Evolutionary conservation across 176 grass and related monocot species (phyloP).

Genomic region (Alloteropsis semialata): DNA sequence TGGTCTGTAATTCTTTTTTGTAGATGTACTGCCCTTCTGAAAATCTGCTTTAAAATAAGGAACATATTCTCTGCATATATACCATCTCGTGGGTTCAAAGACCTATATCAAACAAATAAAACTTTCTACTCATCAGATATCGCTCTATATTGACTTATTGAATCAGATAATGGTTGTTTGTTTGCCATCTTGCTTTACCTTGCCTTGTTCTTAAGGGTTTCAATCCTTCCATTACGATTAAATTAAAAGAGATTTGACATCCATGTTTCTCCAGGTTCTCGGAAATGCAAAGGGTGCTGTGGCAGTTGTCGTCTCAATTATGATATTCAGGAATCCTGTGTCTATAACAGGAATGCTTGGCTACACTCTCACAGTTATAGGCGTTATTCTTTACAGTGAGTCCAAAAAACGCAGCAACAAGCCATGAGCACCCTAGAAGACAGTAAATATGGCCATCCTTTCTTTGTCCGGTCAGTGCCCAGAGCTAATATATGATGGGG

Average conservation of each 20-base stretch:
- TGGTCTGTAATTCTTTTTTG: not conserved
- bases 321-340: conserved; percentile 87
- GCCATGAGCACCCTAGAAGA: conserved; percentile 27
- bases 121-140: not conserved
- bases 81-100: not conserved
- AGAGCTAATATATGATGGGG: conserved; percentile 40
- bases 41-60: not conserved
- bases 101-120: not conserved
- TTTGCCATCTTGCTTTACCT: not conserved
- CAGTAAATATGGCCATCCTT: conserved; percentile 47
- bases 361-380: conserved; percentile 70
- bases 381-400: conserved; percentile 82
- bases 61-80: too few species aligned
- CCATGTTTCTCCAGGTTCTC: conserved; percentile 48
- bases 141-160: conserved; percentile 11
- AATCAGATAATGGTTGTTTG: not conserved
- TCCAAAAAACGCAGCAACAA: conserved; percentile 71
- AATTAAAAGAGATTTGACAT: not conserved
- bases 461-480: conserved; percentile 28
- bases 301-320: conserved; percentile 71
- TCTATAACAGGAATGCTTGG: conserved; percentile 77
- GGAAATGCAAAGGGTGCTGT: conserved; percentile 89
- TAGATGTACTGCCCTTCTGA: not conserved
- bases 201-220: not conserved
- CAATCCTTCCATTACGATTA: not conserved